A percentile compares a stretch with the other conserved stretches of the same genome.
These are phyloP conservation scores for Starmera quercuum DNA, from an alignment of 805 yeast genomes.

Conservation along the genomic window DNA sequence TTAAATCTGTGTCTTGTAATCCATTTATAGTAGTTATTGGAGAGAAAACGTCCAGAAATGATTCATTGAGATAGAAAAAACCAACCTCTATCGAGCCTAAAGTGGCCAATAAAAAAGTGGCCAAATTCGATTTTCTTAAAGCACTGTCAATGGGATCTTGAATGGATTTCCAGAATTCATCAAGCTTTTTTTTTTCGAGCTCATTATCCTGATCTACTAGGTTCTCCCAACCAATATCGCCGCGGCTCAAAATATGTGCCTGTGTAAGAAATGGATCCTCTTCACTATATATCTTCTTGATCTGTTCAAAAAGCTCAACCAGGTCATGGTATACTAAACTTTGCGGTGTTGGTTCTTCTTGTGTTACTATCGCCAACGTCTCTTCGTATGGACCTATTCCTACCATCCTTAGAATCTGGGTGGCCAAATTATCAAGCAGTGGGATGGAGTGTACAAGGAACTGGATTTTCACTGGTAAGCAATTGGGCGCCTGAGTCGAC, in stretches of 20 bases:
- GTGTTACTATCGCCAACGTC: slow-evolving; percentile 61
- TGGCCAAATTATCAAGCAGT: slow-evolving; percentile 70
- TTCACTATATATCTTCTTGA: slow-evolving; percentile 58
- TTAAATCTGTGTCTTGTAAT: slow-evolving; percentile 11
- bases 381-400: slow-evolving; percentile 73
- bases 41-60: slow-evolving; percentile 81
- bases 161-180: slow-evolving; percentile 6
- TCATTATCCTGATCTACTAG: slow-evolving; percentile 55
- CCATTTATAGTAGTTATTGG: slow-evolving; percentile 36
- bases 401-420: slow-evolving; percentile 69
- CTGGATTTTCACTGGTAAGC: slow-evolving; percentile 46
- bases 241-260: slow-evolving; percentile 61
- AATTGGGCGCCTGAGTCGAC: slow-evolving; percentile 47
- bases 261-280: slow-evolving; percentile 69
- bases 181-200: slow-evolving; percentile 24
- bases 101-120: slow-evolving; percentile 83
- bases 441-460: slow-evolving; percentile 63
- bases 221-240: slow-evolving; percentile 2
- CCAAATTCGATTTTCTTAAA: slow-evolving; percentile 75
- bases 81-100: slow-evolving; percentile 83
- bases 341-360: slow-evolving; percentile 56
- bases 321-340: slow-evolving; percentile 57
- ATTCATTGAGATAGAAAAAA: slow-evolving; percentile 75
- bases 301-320: slow-evolving; percentile 70
- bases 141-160: slow-evolving; percentile 28